Base-by-base conservation (phyloP, 495 filamentous ascomycete genomes). In the Neurospora sp. region DNA sequence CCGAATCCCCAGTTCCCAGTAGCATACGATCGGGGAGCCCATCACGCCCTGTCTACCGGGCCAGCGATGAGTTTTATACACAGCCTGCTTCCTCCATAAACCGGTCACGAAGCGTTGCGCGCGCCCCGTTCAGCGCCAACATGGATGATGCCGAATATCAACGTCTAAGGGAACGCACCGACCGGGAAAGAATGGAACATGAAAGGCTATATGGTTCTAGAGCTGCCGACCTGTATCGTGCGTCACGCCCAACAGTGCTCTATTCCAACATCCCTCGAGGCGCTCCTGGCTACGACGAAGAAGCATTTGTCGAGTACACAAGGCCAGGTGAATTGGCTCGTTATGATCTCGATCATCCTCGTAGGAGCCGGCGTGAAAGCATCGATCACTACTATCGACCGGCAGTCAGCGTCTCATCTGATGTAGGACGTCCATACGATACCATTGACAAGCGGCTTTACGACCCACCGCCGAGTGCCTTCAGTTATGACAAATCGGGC, bases 221-320 rank as follows among this genome's bases (percentile, higher is more conserved):
- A 41, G 73, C 76, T 35, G 80, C 75, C 37, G 83, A 85, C 69
- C 72, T 77, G 37, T 83, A 83, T 69, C 83, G 82, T 42, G 74
- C 78, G 31, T 46, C 83, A 7, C 81, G 81, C 3, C 79, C 81
- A 10, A 73, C 76, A 9, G 73, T 80, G 4, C 70, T 78, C 65
- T 84, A 84, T 68, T 69, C 79, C 77, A 48, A 69, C 72, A 70
- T 78, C 37, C 76, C 80, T 69, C 77, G 78, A 73, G 73, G 80
- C 48, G 74, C 87, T 42, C 81, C 86, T 14, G 88, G 90, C 69
- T 90, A 90, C 77, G 87, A 89, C 70, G 89, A 90, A 46, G 85
- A 89, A 48, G 89, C 89, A 2, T 93, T 90, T 65, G 22, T 65
- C 76, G 91, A 91, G 68, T 93, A 93, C 74, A 93, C 91, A 5